Base-by-base conservation (phyloP, 805 yeast genomes). In the Yarrowia keelungensis region DNA sequence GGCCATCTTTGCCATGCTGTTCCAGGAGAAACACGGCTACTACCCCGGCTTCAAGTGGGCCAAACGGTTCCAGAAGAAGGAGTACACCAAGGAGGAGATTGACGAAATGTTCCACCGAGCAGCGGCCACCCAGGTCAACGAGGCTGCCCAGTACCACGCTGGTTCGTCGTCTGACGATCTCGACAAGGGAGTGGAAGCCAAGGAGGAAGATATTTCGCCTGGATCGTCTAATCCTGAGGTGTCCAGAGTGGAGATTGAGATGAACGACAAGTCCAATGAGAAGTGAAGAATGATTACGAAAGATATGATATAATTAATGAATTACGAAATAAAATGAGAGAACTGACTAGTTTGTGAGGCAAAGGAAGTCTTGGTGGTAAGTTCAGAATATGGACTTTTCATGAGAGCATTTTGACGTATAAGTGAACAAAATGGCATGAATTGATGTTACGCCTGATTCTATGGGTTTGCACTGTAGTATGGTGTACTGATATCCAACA, bases 11-110 rank as follows among this genome's bases (percentile, higher is more conserved):
- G 79, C 88, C 73, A 86, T 94, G 92, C 80, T 88, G 71, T 92
- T 75, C 80, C 95, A 91, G 82, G 99, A 94, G 84, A 90, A 83
- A 79, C 79, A 79, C 35, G 97, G 97, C 26, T 93, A 89, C 82
- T 90, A 79, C 93, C 97, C 78, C 87, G 89, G 81, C 73, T 79
- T 75, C 85, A 86, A 80, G 78, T 46, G 69, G 73, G 69, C 72
- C 80, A 59, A 79, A 78, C 15, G 32, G 45, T 65, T 32, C 61
- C 68, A 65, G 51, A 65, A 65, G 68, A 65, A 65, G 68, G 36
- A 65, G 61, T 74, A 74, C 80, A 53, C 80, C 49, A 51, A 73
- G 67, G 75, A 69, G 14, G 81, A 82, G 73, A 76, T 80, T 61
- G 79, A 79, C 15, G 82, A 73, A 10, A 69, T 74, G 46, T 74